phyloP scores from a whole-genome alignment of 2,329 filamentous ascomycete species.

The Anthostomella pinea region DNA sequence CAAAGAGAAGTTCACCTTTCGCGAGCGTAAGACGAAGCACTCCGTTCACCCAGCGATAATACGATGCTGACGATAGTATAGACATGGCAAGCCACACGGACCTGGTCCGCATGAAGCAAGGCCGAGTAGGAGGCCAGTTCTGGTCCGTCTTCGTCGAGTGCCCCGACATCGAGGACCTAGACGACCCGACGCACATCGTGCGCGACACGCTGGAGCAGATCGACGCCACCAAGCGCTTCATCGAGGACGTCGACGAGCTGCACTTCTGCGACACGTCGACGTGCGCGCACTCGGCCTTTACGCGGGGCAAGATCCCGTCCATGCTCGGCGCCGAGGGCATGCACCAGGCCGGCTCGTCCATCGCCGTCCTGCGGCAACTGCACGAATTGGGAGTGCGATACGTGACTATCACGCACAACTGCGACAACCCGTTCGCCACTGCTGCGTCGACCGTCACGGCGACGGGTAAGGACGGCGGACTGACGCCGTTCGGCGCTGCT shows the following conservation, averaged over 20 bases:
- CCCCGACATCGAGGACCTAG: constrained; percentile 46
- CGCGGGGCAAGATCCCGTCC: constrained; percentile 46
- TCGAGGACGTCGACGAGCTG: constrained; percentile 37
- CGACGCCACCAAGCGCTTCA: constrained; percentile 57
- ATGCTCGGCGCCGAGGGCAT: constrained; percentile 61
- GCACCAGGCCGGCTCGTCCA: constrained; percentile 61
- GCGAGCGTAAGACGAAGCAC: constrained; percentile 4
- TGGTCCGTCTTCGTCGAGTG: constrained; percentile 69
- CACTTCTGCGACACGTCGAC: constrained; percentile 11
- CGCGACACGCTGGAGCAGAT: constrained; percentile 59
- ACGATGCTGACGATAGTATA: constrained; percentile 15
- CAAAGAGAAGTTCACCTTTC: constrained; percentile 5
- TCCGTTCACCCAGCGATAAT: neutral
- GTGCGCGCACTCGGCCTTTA: constrained; percentile 30
- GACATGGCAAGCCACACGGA: constrained; percentile 57
- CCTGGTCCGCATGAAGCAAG: constrained; percentile 56
- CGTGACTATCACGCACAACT: constrained; percentile 66
- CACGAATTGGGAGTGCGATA: constrained; percentile 62
- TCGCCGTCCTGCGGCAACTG: constrained; percentile 56
- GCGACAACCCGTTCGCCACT: constrained; percentile 60
- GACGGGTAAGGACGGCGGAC: constrained; percentile 37
- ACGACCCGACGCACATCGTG: constrained; percentile 59
- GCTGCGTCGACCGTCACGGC: constrained; percentile 13
- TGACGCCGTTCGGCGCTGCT: constrained; percentile 51
- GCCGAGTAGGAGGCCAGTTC: constrained; percentile 61